A percentile compares a stretch with the other conserved stretches of the same genome.
phyloP scores from a whole-genome alignment of 352 stramenopile species.

The Phytophthora lateralis region DNA sequence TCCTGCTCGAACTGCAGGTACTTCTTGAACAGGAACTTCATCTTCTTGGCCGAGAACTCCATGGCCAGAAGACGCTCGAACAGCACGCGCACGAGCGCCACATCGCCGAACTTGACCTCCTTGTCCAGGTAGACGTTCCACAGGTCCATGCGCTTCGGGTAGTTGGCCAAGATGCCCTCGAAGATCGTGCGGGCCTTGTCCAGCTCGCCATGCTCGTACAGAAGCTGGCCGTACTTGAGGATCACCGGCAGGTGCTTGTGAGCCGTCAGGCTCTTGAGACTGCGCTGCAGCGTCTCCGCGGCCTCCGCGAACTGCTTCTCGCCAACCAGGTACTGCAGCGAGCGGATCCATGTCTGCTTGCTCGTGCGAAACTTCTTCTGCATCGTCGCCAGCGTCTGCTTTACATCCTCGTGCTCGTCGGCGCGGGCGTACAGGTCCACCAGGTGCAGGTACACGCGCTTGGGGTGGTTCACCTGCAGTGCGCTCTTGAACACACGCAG shows the following conservation, averaged over 20 bases:
- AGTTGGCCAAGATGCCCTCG: slow-evolving; percentile 93
- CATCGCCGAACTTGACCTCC: slow-evolving; percentile 94
- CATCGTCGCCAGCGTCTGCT: slow-evolving; percentile 82
- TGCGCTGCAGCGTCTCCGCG: slow-evolving; percentile 91
- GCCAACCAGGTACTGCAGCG: slow-evolving; percentile 88
- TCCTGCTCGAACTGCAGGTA: slow-evolving; percentile 94
- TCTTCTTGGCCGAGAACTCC: slow-evolving; percentile 97
- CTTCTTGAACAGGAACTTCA: slow-evolving; percentile 99
- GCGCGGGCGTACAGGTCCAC: slow-evolving; percentile 92
- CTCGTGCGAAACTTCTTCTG: slow-evolving; percentile 93
- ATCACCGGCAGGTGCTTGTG: slow-evolving; percentile 96
- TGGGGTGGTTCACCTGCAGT: slow-evolving; percentile 94
- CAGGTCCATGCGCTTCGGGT: slow-evolving; percentile 96
- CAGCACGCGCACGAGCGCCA: slow-evolving; percentile 85
- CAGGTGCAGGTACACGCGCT: slow-evolving; percentile 95
- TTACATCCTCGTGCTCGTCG: slow-evolving; percentile 68
- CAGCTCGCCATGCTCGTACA: slow-evolving; percentile 93
- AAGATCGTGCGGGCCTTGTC: slow-evolving; percentile 97
- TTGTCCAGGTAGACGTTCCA: slow-evolving; percentile 98
- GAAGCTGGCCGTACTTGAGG: slow-evolving; percentile 95
- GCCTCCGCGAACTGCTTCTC: slow-evolving; percentile 73
- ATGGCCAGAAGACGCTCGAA: slow-evolving; percentile 93
- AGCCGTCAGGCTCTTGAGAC: slow-evolving; percentile 89
- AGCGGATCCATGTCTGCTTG: slow-evolving; percentile 90
- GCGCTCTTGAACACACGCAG: slow-evolving; percentile 91